These are phyloP conservation scores for Penicillium egyptiacum DNA, from an alignment of 495 filamentous ascomycete genomes.

Conservation along the genomic window DNA sequence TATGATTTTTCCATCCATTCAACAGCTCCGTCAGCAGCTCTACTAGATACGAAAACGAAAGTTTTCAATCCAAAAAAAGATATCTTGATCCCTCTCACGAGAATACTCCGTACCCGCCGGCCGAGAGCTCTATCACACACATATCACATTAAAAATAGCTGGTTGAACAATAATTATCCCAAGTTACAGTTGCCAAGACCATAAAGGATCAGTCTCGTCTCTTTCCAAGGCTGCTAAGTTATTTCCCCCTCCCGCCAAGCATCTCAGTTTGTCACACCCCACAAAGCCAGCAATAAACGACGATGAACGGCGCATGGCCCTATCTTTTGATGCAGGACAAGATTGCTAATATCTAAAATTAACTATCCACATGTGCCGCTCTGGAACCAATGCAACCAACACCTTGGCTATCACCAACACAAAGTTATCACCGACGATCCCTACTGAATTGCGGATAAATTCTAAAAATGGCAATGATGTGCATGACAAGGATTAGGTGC, in stretches of 20 bases:
- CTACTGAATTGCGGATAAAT: not conserved
- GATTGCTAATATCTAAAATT: constrained; percentile 6
- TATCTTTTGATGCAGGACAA: not conserved
- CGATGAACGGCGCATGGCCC: not conserved
- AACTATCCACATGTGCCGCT: not conserved
- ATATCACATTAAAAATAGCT: constrained; percentile 13
- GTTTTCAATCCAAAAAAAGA: not conserved
- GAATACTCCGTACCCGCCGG: not conserved
- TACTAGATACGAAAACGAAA: not conserved
- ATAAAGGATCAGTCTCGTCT: not conserved
- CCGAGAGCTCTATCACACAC: constrained; percentile 3
- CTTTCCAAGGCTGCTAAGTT: not conserved
- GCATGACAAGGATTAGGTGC: constrained; percentile 3
- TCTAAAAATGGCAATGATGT: constrained; percentile 10
- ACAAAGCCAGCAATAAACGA: not conserved
- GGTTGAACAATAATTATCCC: not conserved
- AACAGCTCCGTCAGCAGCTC: not conserved
- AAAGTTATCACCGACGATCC: not conserved
- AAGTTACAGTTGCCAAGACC: not conserved
- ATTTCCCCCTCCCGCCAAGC: constrained; percentile 13
- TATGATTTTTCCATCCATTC: not conserved
- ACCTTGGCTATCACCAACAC: constrained; percentile 10
- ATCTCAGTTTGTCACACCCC: not conserved
- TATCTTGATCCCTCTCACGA: not conserved
- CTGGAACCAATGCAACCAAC: too few species aligned